Conservation (phyloP, 1,139 yeast genomes). For the Neolecta irregularis region DNA sequence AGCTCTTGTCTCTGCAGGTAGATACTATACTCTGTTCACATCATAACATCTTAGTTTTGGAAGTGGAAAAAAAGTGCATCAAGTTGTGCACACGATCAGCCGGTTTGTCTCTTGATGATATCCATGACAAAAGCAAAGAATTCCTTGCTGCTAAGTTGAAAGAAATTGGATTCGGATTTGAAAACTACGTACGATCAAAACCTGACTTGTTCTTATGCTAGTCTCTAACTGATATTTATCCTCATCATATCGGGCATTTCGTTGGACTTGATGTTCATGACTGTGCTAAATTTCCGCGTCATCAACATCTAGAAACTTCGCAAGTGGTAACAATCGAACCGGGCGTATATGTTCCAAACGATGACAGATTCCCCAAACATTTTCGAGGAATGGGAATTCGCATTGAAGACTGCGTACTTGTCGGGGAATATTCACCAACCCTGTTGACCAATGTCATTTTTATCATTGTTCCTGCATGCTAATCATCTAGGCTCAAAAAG, state of each 20-base stretch:
- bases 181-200: constrained; percentile 9
- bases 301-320: constrained; percentile 31
- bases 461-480: too few relatives aligned
- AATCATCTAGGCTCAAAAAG: too few relatives aligned
- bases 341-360: constrained; percentile 71
- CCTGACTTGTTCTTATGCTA: constrained; percentile 33
- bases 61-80: constrained; percentile 68
- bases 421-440: constrained; percentile 53
- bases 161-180: constrained; percentile 48
- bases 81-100: constrained; percentile 41
- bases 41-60: too few relatives aligned
- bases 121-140: constrained; percentile 55
- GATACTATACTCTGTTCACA: too few relatives aligned
- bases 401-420: constrained; percentile 76
- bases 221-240: constrained; percentile 42
- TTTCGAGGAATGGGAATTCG: constrained; percentile 86
- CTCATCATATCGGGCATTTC: constrained; percentile 93
- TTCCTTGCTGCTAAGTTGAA: constrained; percentile 47
- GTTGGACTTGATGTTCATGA: constrained; percentile 58
- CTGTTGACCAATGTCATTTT: constrained; percentile 54
- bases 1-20: constrained; percentile 76
- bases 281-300: constrained; percentile 13
- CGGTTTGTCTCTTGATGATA: constrained; percentile 48
- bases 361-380: constrained; percentile 55
- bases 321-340: constrained; percentile 90